Base-by-base conservation (phyloP, 331 rosid genomes). In the Phaseolus coccineus region DNA sequence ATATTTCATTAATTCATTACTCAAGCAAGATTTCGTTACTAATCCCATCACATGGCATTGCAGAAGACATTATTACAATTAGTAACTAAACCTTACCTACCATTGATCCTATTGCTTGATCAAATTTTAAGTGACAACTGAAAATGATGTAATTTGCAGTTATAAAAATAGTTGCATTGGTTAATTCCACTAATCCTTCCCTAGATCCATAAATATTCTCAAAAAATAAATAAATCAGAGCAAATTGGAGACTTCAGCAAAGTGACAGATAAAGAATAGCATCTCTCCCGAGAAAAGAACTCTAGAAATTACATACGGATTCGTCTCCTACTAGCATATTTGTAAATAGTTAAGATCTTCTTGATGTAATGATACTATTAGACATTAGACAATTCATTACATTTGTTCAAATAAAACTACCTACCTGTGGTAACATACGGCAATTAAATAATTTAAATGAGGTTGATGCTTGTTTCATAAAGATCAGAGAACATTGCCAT, bases 191-290 rank as follows among this genome's bases (percentile, higher is more conserved):
- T 10, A 53, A 33, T 37, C 51, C 37, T 55, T 73, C 39, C 1
- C 24, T 24, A 72, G 25, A 73, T 73, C 53, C 77, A 22, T 73
- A 39, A 73, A 73, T 65, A 55, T 37, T 55, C 51, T 35, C 2
- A 22, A 55, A 44, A 55, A 40, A 13, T 33, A 55, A 35, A 37
- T 22, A 35, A 39, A 73, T 14, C 35, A 52, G 2, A 33, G 33
- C 39, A 37, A 37, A 22, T 73, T 72, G 25, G 51, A 33, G 35
- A 72, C 22, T 53, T 53, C 52, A 35, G 37, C 44, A 22, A 6
- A 52, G 77, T 51, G 31, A 5, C 19, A 52, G 5, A 51, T 71
- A 71, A 33, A 51, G 76, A 31, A 39, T 3, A 35, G 16, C 51
- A 37, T 11, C 39, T 37, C 37, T 72, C 53, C 16, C 15, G 25